Conservation (phyloP, 306 rosid genomes). For the Dryas drummondii region DNA sequence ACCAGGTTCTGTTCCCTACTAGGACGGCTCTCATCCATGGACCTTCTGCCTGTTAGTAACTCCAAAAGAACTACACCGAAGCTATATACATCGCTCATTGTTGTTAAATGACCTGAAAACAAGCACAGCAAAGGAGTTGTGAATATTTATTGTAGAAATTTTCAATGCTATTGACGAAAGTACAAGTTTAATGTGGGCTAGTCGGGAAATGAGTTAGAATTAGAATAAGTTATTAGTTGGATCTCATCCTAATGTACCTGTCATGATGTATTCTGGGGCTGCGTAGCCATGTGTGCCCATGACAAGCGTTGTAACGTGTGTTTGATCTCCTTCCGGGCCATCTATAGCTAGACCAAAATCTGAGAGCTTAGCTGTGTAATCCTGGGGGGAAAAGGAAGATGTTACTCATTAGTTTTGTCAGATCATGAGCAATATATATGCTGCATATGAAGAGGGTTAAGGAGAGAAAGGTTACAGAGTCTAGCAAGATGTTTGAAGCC, state of each 20-base stretch:
- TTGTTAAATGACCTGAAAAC: slow-evolving; percentile 70
- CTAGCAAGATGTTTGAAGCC: slow-evolving; percentile 79
- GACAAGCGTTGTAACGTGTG: slow-evolving; percentile 58
- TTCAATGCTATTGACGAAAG: not conserved
- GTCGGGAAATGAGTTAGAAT: too few relatives aligned
- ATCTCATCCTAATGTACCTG: slow-evolving; percentile 48
- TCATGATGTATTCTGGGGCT: slow-evolving; percentile 81
- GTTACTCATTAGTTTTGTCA: not conserved
- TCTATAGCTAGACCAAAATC: slow-evolving; percentile 92
- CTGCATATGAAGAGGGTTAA: not conserved
- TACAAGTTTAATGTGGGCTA: not conserved
- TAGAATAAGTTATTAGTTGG: too few relatives aligned
- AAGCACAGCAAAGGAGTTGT: not conserved
- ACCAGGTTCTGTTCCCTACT: slow-evolving; percentile 75
- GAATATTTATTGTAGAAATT: not conserved
- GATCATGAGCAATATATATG: not conserved
- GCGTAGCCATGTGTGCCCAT: slow-evolving; percentile 97
- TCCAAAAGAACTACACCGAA: slow-evolving; percentile 89
- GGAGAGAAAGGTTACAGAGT: slow-evolving; percentile 37
- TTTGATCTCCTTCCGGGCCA: slow-evolving; percentile 69
- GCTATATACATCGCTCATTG: slow-evolving; percentile 82
- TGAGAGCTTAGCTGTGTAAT: slow-evolving; percentile 75
- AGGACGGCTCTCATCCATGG: slow-evolving; percentile 65
- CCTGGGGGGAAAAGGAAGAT: slow-evolving; percentile 34
- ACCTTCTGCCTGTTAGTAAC: slow-evolving; percentile 66